Base-by-base conservation (phyloP, 2,329 filamentous ascomycete species). In the Fusarium nygamai region DNA sequence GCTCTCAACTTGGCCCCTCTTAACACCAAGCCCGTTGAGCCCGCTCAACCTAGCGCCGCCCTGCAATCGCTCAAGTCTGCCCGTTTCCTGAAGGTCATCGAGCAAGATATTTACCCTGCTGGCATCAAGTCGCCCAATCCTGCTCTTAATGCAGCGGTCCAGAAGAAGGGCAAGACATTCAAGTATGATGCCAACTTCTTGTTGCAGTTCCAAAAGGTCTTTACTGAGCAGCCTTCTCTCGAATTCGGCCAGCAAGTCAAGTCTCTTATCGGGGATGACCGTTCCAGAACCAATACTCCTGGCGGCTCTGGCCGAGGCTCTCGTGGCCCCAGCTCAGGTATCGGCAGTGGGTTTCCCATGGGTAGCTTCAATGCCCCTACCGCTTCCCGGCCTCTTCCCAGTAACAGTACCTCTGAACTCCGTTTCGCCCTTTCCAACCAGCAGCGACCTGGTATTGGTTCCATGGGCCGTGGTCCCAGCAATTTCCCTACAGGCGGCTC, bases 101-200 rank as follows among this genome's bases (percentile, higher is more conserved):
- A 91, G 79, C 91, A 93, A 78, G 88, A 94, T 71, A 89, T 92
- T 46, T 99, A 99, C 82, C 96, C 96, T 22, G 85, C 90, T 8
- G 93, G 94, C 62, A 93, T 98, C 81, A 90, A 89, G 70, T 98
- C 95, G 33, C 96, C 96, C 13, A 98, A 98, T 84, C 94, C 96
- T 17, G 94, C 96, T 6, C 86, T 98, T 74, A 99, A 98, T 83
- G 87, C 89, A 46, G 93, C 93, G 22, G 93, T 94, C 34, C 88
- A 90, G 39, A 94, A 93, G 83, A 96, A 95, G 85, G 91, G 91
- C 69, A 93, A 91, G 82, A 92, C 91, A 47, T 97, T 97, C 87
- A 95, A 97, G 83, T 99, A 99, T 83, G 95, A 98, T 84, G 94
- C 95, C 79, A 92, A 93, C 78, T 99, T 99, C 87, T 86, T 99